Percentiles rank a stretch among this genome's conserved stretches.
These are phyloP conservation scores for Centaurea solstitialis DNA, from an alignment of 129 eudicot genomes.

Conservation along the genomic window DNA sequence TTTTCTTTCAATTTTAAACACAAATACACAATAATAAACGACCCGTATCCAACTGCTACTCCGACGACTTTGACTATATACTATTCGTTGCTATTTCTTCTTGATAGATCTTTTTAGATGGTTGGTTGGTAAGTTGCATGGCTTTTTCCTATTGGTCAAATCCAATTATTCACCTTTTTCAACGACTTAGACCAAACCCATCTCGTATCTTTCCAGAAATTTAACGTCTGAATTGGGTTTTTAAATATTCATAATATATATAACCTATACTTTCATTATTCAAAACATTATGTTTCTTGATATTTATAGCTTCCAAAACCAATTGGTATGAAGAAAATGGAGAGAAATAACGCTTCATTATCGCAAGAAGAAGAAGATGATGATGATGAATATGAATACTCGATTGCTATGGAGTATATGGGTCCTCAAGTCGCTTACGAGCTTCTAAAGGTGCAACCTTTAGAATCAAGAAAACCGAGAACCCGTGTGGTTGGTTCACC, in stretches of 20 bases:
- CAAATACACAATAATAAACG: neutral
- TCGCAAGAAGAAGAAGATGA: conserved; percentile 81
- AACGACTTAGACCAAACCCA: conserved; percentile 26
- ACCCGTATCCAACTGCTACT: neutral
- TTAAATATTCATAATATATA: neutral
- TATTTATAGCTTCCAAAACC: neutral
- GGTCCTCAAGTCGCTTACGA: conserved; percentile 81
- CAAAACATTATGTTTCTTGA: conserved; percentile 6
- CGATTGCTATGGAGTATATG: conserved; percentile 78
- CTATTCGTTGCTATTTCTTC: neutral
- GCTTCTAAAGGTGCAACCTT: conserved; percentile 78
- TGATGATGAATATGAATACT: conserved; percentile 29
- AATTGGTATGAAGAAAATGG: conserved; percentile 45
- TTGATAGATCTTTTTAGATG: neutral
- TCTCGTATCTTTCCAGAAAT: too few relatives aligned
- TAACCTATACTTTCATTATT: conserved; percentile 7
- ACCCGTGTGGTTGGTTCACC: conserved; percentile 56
- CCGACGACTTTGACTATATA: neutral
- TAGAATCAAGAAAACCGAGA: conserved; percentile 52
- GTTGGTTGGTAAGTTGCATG: neutral
- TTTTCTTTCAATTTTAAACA: neutral
- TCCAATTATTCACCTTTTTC: conserved; percentile 22
- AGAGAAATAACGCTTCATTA: conserved; percentile 42
- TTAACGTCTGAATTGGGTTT: conserved; percentile 4
- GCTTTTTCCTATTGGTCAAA: conserved; percentile 6